Conservation (phyloP, 352 stramenopile species). For the Thraustochytrium sp. region DNA sequence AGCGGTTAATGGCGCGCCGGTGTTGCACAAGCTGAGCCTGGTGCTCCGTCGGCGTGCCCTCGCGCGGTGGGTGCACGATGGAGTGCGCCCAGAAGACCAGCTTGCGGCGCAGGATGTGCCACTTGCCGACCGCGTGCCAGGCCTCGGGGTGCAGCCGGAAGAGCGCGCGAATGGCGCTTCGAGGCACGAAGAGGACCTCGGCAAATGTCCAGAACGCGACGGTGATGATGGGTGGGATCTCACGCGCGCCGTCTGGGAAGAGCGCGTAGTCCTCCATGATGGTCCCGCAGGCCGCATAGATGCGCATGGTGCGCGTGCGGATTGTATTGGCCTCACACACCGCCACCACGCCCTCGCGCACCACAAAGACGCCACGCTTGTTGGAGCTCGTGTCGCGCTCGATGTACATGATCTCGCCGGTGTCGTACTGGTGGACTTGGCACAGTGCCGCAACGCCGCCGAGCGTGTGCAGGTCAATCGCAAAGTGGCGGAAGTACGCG, state of each 20-base stretch:
- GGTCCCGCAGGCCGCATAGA: neutral
- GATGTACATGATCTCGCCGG: constrained; percentile 20
- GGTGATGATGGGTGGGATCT: constrained; percentile 5
- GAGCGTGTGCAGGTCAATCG: neutral
- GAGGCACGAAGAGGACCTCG: constrained; percentile 27
- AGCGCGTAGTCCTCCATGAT: constrained; percentile 32
- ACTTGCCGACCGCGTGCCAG: neutral
- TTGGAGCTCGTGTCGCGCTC: neutral
- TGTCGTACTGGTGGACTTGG: constrained; percentile 29
- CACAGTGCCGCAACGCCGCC: neutral
- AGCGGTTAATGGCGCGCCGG: neutral
- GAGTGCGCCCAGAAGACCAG: neutral
- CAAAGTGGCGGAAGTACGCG: constrained; percentile 18
- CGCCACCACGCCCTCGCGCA: constrained; percentile 1
- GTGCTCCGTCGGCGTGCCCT: neutral
- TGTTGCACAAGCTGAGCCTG: neutral
- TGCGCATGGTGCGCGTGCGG: neutral
- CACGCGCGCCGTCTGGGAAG: neutral
- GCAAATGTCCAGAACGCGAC: constrained; percentile 25
- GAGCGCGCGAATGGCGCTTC: neutral
- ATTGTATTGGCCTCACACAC: neutral
- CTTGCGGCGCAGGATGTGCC: neutral
- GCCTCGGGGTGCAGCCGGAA: neutral
- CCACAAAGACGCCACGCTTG: neutral
- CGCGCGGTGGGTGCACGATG: neutral